Evolutionary conservation across 148 eudicot species (phyloP).

Genomic region (Drosera capensis): DNA sequence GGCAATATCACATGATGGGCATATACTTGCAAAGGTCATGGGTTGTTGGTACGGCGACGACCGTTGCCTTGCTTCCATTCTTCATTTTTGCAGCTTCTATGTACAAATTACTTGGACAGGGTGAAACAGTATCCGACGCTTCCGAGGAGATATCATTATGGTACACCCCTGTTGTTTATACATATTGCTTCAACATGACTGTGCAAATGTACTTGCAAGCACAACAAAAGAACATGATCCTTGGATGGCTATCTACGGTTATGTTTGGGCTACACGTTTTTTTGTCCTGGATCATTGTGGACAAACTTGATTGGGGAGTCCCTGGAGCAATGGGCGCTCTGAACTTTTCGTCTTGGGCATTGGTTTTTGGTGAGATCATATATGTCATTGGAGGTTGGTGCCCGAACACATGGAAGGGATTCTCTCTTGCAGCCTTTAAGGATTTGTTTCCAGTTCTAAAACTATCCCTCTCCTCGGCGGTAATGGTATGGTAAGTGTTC

Average conservation of each 20-base stretch:
- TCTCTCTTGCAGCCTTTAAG: neutral
- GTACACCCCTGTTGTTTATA: slow-evolving; percentile 4
- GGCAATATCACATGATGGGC: slow-evolving; percentile 12
- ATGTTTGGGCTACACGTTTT: slow-evolving; percentile 2
- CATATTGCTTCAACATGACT: slow-evolving; percentile 5
- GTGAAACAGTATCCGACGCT: slow-evolving; percentile 4
- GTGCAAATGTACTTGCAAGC: slow-evolving; percentile 9
- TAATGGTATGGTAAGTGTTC: slow-evolving; percentile 1
- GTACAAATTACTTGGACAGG: slow-evolving; percentile 7
- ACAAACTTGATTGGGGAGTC: slow-evolving; percentile 4
- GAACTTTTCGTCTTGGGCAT: neutral
- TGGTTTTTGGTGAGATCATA: neutral
- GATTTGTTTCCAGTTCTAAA: slow-evolving; percentile 1
- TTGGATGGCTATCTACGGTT: slow-evolving; percentile 4
- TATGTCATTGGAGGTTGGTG: slow-evolving; percentile 4
- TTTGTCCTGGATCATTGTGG: slow-evolving; percentile 8
- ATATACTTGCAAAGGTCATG: slow-evolving; percentile 15
- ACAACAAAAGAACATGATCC: slow-evolving; percentile 8
- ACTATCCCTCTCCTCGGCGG: neutral
- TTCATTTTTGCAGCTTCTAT: slow-evolving; percentile 4
- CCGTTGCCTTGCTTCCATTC: slow-evolving; percentile 4
- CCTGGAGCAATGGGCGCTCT: slow-evolving; percentile 11
- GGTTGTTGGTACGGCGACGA: slow-evolving; percentile 3
- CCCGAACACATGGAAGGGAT: slow-evolving; percentile 1
- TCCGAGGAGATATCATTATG: slow-evolving; percentile 4